Percentiles rank a stretch among this genome's conserved stretches.
These are phyloP conservation scores for Fonsecaea monophora DNA, from an alignment of 2,329 filamentous ascomycete genomes.

Conservation along the genomic window DNA sequence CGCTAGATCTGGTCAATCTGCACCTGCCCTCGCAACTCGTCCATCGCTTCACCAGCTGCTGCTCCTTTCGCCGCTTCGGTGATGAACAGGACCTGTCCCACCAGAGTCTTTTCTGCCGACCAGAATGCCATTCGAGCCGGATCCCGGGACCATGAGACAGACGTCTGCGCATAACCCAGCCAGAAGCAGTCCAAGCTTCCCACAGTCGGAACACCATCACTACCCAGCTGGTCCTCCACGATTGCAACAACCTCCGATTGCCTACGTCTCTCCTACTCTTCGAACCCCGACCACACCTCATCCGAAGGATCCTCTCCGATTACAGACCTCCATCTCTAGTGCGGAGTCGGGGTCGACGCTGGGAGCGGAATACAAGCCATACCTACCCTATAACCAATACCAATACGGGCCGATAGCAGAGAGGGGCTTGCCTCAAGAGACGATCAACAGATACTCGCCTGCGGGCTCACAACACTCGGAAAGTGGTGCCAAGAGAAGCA, in stretches of 20 bases:
- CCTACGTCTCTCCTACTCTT: conserved; percentile 26
- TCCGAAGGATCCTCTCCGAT: conserved; percentile 27
- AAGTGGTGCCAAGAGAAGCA: conserved; percentile 14
- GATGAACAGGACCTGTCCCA: conserved; percentile 24
- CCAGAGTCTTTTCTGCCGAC: conserved; percentile 9
- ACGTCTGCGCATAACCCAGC: conserved; percentile 26
- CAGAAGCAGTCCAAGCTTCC: conserved; percentile 12
- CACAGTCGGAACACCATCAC: conserved; percentile 20
- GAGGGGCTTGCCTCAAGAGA: conserved; percentile 23
- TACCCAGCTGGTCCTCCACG: conserved; percentile 10
- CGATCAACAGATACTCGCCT: conserved; percentile 22
- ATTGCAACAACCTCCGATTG: conserved; percentile 21
- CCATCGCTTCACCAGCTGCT: conserved; percentile 11
- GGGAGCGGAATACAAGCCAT: conserved; percentile 32
- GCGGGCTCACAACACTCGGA: conserved; percentile 20
- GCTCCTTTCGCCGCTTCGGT: conserved; percentile 22
- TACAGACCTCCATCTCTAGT: conserved; percentile 38
- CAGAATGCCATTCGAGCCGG: conserved; percentile 26
- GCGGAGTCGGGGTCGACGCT: conserved; percentile 36
- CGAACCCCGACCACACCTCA: conserved; percentile 13
- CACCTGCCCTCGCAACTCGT: conserved; percentile 10
- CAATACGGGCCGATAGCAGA: conserved; percentile 29
- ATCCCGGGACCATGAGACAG: conserved; percentile 33
- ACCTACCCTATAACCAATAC: conserved; percentile 28
- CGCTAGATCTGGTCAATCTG: conserved; percentile 27